These are phyloP conservation scores for Colletotrichum acutatum DNA, from an alignment of 2,329 filamentous ascomycete genomes.

Conservation along the genomic window DNA sequence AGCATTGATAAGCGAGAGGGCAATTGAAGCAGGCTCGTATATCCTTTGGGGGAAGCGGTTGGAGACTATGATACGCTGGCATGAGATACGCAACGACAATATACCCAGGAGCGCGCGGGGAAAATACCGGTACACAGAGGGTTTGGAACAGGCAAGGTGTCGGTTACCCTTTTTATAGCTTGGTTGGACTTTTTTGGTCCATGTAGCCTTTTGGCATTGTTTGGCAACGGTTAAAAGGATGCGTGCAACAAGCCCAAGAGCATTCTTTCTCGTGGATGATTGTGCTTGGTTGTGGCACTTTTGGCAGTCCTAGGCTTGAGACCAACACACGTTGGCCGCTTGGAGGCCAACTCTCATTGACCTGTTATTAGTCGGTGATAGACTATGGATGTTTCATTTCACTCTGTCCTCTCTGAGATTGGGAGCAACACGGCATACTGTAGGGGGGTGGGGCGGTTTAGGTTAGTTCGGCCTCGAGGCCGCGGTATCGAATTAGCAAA, in stretches of 20 bases:
- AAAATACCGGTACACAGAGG: conserved; percentile 22
- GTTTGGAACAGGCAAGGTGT: conserved; percentile 19
- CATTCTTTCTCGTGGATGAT: conserved; percentile 19
- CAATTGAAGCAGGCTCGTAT: background rate
- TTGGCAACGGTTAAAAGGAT: background rate
- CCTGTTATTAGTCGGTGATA: conserved; percentile 2
- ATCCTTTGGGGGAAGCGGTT: background rate
- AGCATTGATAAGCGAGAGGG: conserved; percentile 14
- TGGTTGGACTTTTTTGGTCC: conserved; percentile 3
- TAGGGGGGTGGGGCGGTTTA: too few relatives aligned
- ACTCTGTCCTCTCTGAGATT: background rate
- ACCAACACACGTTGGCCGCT: background rate
- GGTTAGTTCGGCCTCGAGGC: background rate
- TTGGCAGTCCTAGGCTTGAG: background rate
- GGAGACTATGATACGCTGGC: conserved; percentile 21
- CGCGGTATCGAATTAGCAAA: background rate
- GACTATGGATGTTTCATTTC: background rate
- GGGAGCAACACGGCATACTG: background rate
- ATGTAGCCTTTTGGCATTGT: conserved; percentile 17
- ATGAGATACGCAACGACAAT: conserved; percentile 34
- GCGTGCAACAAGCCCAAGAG: background rate
- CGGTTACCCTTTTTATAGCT: conserved; percentile 5
- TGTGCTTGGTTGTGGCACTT: conserved; percentile 14
- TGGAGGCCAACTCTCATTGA: background rate
- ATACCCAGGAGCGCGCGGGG: conserved; percentile 34